A percentile compares a stretch with the other conserved stretches of the same genome.
Conservation (phyloP, 768 basidiomycete genomes). For the Tylopilus vinaceipallidus region DNA sequence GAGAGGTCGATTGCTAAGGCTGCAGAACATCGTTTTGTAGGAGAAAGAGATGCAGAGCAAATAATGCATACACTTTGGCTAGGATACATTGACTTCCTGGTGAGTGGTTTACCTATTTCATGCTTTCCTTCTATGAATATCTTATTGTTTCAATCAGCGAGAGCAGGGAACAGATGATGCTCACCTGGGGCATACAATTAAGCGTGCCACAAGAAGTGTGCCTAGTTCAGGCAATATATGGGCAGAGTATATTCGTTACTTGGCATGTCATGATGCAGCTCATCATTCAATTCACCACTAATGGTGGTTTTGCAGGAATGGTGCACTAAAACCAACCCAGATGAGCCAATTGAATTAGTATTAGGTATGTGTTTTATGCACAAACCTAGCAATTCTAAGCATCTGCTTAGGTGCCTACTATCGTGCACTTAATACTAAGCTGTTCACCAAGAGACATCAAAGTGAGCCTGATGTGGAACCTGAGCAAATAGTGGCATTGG, state of each 20-base stretch:
- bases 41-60: conserved; percentile 56
- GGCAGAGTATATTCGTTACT: conserved; percentile 71
- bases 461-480: conserved; percentile 38
- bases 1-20: conserved; percentile 78
- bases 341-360: conserved; percentile 24
- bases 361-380: conserved; percentile 17
- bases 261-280: conserved; percentile 43
- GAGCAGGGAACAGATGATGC: conserved; percentile 43
- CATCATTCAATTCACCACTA: background rate
- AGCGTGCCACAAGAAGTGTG: conserved; percentile 67
- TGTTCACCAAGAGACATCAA: conserved; percentile 40
- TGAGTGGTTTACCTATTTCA: conserved; percentile 33
- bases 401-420: conserved; percentile 50
- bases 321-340: conserved; percentile 1
- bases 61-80: conserved; percentile 67
- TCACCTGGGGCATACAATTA: conserved; percentile 40
- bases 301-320: conserved; percentile 20
- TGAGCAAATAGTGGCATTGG: conserved; percentile 62
- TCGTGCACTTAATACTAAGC: conserved; percentile 51
- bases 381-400: conserved; percentile 3
- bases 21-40: conserved; percentile 53
- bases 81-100: conserved; percentile 69
- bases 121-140: background rate
- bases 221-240: conserved; percentile 77
- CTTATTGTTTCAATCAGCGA: background rate